A percentile compares a stretch with the other conserved stretches of the same genome.
phyloP scores from a whole-genome alignment of 495 filamentous ascomycete species.

The Penicillium diatomitis region DNA sequence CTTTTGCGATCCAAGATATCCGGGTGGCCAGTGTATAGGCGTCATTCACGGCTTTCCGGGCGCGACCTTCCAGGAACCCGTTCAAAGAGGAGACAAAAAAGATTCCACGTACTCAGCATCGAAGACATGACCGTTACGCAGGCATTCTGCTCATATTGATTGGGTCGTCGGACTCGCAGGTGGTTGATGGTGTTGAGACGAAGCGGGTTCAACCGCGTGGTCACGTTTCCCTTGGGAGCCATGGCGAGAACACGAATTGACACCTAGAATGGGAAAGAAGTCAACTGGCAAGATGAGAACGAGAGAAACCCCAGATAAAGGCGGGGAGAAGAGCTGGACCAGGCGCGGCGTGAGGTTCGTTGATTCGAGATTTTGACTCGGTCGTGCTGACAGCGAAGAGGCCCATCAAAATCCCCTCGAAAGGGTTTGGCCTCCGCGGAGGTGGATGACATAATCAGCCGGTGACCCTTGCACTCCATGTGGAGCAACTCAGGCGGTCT shows the following conservation, averaged over 20 bases:
- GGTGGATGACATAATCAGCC: conserved; percentile 30
- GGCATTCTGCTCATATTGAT: conserved; percentile 64
- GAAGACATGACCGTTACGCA: conserved; percentile 80
- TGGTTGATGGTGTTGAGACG: conserved; percentile 80
- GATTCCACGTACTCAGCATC: conserved; percentile 64
- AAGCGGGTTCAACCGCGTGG: conserved; percentile 50
- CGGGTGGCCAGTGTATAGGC: no score
- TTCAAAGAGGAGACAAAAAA: neutral
- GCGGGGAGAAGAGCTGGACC: neutral
- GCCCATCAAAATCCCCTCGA: conserved; percentile 15
- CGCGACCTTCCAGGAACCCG: no score
- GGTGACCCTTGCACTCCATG: neutral
- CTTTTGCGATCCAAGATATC: no score
- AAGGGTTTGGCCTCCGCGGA: conserved; percentile 32
- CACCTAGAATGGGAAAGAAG: no score
- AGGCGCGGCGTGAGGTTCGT: conserved; percentile 9
- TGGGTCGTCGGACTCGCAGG: conserved; percentile 76
- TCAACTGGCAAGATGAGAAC: no score
- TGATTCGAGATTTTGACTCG: conserved; percentile 6
- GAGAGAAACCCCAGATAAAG: conserved; percentile 11
- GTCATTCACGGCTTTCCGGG: no score
- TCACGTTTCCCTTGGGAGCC: conserved; percentile 39
- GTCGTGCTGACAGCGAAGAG: conserved; percentile 8
- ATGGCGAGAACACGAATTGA: conserved; percentile 19
- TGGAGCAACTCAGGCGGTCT: neutral